These are phyloP conservation scores for Xylaria flabelliformis DNA, from an alignment of 495 filamentous ascomycete genomes.

Conservation along the genomic window DNA sequence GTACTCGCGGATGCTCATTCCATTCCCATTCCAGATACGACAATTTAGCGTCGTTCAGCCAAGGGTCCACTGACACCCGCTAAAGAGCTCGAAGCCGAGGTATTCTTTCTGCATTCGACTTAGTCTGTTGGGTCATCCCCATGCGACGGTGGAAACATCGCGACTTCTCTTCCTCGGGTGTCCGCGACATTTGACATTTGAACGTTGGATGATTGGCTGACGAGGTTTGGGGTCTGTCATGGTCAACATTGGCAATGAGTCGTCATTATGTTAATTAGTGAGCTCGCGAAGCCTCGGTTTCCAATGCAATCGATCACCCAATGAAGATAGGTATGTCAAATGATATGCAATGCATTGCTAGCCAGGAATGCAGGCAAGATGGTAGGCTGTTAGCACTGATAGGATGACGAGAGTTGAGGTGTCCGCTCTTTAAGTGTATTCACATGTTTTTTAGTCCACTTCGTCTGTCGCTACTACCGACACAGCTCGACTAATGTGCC, in stretches of 20 bases:
- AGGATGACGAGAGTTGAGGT: background rate
- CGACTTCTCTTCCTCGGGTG: constrained; percentile 18
- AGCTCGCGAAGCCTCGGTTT: background rate
- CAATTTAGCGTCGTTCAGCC: background rate
- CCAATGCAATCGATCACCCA: background rate
- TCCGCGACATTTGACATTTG: constrained; percentile 6
- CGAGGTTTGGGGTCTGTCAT: background rate
- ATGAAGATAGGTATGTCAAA: background rate
- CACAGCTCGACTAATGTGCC: background rate
- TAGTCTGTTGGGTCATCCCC: constrained; percentile 10
- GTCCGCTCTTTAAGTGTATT: background rate
- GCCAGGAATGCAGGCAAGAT: background rate
- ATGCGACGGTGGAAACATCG: constrained; percentile 17
- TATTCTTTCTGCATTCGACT: constrained; percentile 17
- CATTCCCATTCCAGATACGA: constrained; percentile 4
- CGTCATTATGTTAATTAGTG: constrained; percentile 3
- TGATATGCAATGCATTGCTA: background rate
- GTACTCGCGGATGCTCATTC: background rate
- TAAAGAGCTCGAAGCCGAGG: constrained; percentile 25
- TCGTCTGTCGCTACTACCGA: constrained; percentile 2
- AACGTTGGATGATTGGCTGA: constrained; percentile 9
- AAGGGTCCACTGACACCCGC: constrained; percentile 15
- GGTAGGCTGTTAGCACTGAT: background rate
- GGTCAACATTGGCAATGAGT: background rate
- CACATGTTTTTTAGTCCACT: constrained; percentile 13